These are phyloP conservation scores for Dendrostoma leiphaemia DNA, from an alignment of 2,329 filamentous ascomycete genomes.

Conservation along the genomic window DNA sequence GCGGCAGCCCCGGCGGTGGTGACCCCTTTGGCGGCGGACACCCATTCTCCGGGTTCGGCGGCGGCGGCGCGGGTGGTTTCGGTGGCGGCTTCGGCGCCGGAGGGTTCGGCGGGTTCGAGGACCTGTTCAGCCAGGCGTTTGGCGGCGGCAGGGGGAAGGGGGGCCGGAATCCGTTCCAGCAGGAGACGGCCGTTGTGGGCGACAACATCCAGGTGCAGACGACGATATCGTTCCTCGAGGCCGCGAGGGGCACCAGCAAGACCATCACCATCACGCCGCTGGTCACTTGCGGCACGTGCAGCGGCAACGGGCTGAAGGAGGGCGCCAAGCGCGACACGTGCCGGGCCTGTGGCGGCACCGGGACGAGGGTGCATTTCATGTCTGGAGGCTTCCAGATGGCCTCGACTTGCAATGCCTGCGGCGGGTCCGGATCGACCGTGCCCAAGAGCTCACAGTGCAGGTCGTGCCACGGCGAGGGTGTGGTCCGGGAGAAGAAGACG, in stretches of 20 bases:
- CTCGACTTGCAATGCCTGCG: constrained; percentile 79
- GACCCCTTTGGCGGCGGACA: constrained; percentile 63
- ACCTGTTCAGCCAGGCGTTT: constrained; percentile 87
- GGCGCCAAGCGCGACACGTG: constrained; percentile 74
- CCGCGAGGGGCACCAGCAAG: constrained; percentile 86
- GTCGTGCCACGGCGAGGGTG: constrained; percentile 78
- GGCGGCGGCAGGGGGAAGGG: constrained; percentile 48
- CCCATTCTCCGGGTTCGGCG: constrained; percentile 58
- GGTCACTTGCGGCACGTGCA: constrained; percentile 77
- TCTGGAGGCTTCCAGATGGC: constrained; percentile 95
- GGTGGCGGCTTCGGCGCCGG: constrained; percentile 67
- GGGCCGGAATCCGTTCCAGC: constrained; percentile 67
- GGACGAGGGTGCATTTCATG: constrained; percentile 83
- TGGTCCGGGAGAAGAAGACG: constrained; percentile 77
- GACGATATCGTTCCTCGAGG: constrained; percentile 92
- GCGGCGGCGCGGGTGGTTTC: constrained; percentile 64
- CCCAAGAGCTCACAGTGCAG: constrained; percentile 80
- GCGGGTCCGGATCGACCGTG: constrained; percentile 72
- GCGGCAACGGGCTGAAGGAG: constrained; percentile 79
- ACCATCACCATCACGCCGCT: constrained; percentile 85
- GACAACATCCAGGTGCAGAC: constrained; percentile 95
- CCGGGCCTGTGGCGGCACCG: constrained; percentile 79
- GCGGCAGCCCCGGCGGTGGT: constrained; percentile 59
- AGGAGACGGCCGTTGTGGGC: constrained; percentile 77
- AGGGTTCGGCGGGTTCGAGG: constrained; percentile 62